Evolutionary conservation across 2,329 filamentous ascomycete genomes (phyloP).

Genomic region (Polytolypa hystricis): DNA sequence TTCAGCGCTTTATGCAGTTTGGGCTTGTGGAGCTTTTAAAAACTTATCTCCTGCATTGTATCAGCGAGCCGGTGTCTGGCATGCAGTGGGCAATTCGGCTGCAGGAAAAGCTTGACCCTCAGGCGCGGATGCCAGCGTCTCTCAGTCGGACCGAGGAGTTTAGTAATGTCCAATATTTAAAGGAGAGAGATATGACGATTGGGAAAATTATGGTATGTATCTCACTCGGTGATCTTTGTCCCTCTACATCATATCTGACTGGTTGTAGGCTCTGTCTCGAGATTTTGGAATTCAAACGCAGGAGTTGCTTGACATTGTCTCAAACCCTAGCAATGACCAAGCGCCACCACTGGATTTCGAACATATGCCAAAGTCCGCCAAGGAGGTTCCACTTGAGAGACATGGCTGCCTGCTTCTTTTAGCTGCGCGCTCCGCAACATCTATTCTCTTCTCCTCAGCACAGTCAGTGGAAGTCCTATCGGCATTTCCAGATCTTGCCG

Average conservation of each 20-base stretch:
- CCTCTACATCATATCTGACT: background rate
- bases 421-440: constrained; percentile 40
- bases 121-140: constrained; percentile 37
- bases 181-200: constrained; percentile 43
- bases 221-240: background rate
- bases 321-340: constrained; percentile 28
- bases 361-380: constrained; percentile 41
- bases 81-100: constrained; percentile 39
- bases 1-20: constrained; percentile 47
- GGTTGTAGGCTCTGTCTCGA: constrained; percentile 38
- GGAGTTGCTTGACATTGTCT: constrained; percentile 37
- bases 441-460: constrained; percentile 37
- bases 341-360: constrained; percentile 40
- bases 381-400: constrained; percentile 46
- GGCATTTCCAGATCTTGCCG: constrained; percentile 44
- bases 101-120: constrained; percentile 47
- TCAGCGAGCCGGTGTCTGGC: constrained; percentile 24
- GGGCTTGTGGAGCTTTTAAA: constrained; percentile 52
- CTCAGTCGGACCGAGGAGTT: constrained; percentile 42
- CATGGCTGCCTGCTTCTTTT: constrained; percentile 45
- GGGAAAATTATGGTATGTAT: constrained; percentile 42
- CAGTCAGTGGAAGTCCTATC: constrained; percentile 28
- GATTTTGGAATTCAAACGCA: constrained; percentile 42
- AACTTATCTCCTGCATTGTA: constrained; percentile 42
- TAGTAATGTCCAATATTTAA: constrained; percentile 37